phyloP scores from a whole-genome alignment of 129 eudicot genomes.

The Pittosporum tobira region DNA sequence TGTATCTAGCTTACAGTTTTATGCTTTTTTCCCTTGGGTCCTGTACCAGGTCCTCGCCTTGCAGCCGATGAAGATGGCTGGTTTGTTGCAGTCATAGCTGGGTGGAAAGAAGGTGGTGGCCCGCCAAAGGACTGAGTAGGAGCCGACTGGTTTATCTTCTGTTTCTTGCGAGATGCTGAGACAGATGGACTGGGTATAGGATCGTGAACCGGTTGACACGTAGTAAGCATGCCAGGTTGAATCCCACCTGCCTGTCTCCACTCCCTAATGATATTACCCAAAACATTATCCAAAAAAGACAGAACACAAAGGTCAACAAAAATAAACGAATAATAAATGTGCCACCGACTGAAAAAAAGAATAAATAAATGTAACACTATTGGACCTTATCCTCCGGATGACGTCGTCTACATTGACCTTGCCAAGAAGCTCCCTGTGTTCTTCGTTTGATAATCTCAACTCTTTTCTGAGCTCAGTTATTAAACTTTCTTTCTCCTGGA shows the following conservation, averaged over 20 bases:
- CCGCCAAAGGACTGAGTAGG: slow-evolving; percentile 73
- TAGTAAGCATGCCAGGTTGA: slow-evolving; percentile 49
- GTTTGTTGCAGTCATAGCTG: slow-evolving; percentile 39
- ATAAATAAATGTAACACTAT: not conserved
- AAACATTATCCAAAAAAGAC: slow-evolving; percentile 11
- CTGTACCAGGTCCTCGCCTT: slow-evolving; percentile 55
- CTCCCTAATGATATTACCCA: slow-evolving; percentile 44
- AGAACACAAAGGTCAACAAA: slow-evolving; percentile 7
- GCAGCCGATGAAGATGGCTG: slow-evolving; percentile 64
- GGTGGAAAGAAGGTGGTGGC: slow-evolving; percentile 55
- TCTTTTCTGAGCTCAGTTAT: slow-evolving; percentile 91
- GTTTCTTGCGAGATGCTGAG: slow-evolving; percentile 86
- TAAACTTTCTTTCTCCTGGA: slow-evolving; percentile 88
- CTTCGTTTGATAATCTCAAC: slow-evolving; percentile 82
- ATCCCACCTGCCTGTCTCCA: slow-evolving; percentile 72
- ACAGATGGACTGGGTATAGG: slow-evolving; percentile 73
- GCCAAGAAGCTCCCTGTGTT: slow-evolving; percentile 73
- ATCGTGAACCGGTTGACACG: slow-evolving; percentile 58
- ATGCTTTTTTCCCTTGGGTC: slow-evolving; percentile 55
- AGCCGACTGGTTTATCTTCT: slow-evolving; percentile 52
- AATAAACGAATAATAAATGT: too few relatives aligned
- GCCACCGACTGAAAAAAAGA: slow-evolving; percentile 11
- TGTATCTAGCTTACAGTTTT: slow-evolving; percentile 52
- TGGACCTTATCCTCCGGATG: slow-evolving; percentile 74
- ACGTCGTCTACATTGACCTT: slow-evolving; percentile 83